A percentile compares a stretch with the other conserved stretches of the same genome.
Evolutionary conservation across 441 rosid species (phyloP).

Genomic region (Brassica balearica): DNA sequence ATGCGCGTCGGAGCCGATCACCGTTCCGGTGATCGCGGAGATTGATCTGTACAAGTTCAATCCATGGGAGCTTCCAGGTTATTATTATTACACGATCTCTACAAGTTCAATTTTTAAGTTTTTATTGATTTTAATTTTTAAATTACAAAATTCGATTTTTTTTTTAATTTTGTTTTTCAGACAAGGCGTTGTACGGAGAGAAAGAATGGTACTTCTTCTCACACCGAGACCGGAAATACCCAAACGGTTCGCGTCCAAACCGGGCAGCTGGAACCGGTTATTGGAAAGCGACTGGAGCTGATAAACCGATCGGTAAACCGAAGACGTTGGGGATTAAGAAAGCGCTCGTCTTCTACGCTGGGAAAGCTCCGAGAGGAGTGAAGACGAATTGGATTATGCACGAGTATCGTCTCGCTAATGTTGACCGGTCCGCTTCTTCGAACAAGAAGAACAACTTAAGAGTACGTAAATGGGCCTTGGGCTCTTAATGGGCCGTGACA

Average conservation of each 20-base stretch:
- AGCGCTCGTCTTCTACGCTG: conserved; percentile 53
- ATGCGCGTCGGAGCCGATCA: conserved; percentile 36
- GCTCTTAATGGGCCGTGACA: neutral
- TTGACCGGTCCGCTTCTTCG: conserved; percentile 64
- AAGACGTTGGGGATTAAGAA: conserved; percentile 50
- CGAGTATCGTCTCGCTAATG: conserved; percentile 56
- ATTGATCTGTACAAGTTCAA: conserved; percentile 41
- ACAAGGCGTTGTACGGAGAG: conserved; percentile 41
- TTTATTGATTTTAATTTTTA: neutral
- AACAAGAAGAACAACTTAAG: conserved; percentile 62
- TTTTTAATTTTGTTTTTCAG: conserved; percentile 3
- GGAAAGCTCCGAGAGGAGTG: conserved; percentile 50
- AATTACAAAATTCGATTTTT: neutral
- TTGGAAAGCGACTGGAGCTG: conserved; percentile 43
- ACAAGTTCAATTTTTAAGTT: neutral
- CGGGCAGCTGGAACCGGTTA: conserved; percentile 39
- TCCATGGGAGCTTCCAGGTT: conserved; percentile 46
- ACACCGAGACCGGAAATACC: conserved; percentile 39
- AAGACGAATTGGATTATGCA: conserved; percentile 60
- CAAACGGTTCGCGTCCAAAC: conserved; percentile 39
- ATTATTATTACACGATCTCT: neutral
- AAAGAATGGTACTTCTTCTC: conserved; percentile 46
- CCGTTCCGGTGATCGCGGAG: conserved; percentile 41
- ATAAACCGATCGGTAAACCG: conserved; percentile 47
- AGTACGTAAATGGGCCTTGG: conserved; percentile 46